Evolutionary conservation across 192 early-diverging fungal species (phyloP).

Genomic region (Podila verticillata): DNA sequence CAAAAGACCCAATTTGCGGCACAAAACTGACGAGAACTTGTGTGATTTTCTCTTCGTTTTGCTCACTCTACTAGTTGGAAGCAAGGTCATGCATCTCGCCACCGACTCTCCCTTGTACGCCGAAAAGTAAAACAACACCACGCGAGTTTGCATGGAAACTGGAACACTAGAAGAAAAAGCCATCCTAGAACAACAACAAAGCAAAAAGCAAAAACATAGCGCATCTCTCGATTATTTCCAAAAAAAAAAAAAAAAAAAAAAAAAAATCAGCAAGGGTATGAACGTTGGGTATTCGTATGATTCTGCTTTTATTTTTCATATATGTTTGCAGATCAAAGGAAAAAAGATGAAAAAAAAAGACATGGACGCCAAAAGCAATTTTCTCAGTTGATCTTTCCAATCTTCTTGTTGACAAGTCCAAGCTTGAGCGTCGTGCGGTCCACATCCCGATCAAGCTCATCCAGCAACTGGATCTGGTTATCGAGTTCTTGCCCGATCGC

Average conservation of each 20-base stretch:
- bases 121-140: slow-evolving; percentile 25
- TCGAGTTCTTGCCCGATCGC: slow-evolving; percentile 93
- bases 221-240: not conserved
- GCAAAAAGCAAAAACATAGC: not conserved
- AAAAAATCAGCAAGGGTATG: no score
- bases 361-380: not conserved
- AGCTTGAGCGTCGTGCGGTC: slow-evolving; percentile 80
- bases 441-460: slow-evolving; percentile 85
- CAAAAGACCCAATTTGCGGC: no score
- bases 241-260: not conserved
- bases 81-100: slow-evolving; percentile 67
- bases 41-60: not conserved
- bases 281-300: no score
- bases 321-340: no score
- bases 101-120: slow-evolving; percentile 56
- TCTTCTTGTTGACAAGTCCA: slow-evolving; percentile 79
- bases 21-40: no score
- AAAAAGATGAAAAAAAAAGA: not conserved
- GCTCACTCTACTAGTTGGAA: slow-evolving; percentile 67
- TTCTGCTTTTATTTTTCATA: no score
- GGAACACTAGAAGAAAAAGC: not conserved
- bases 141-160: no score
- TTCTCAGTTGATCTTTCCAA: slow-evolving; percentile 71
- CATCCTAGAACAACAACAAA: not conserved
- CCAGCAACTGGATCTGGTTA: slow-evolving; percentile 88